Base-by-base conservation (phyloP, 2,329 filamentous ascomycete species). In the Metarhizium humberi region DNA sequence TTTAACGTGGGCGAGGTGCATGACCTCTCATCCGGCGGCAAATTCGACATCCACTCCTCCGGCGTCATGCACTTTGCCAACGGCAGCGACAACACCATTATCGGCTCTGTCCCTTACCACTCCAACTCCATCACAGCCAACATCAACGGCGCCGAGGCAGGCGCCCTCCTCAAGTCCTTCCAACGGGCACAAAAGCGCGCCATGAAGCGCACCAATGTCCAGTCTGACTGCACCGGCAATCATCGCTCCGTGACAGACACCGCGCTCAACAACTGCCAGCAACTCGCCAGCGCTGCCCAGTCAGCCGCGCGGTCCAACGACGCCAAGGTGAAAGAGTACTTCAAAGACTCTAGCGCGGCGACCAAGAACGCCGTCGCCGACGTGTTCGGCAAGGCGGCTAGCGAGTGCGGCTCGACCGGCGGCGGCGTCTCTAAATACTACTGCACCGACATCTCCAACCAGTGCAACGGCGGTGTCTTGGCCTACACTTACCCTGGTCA, bases 81-180 rank as follows among this genome's bases (percentile, higher is more conserved):
- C 30, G 70, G 71, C 45, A 72, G 76, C 63, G 75, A 73, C 30
- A 81, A 74, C 51, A 70, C 76, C 43, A 73, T 88, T 43, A 67
- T 75, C 11, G 81, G 79, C 51, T 76, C 75, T 47, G 65, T 86
- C 2, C 66, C 75, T 14, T 87, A 79, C 70, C 69, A 74, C 51
- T 83, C 79, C 64, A 86, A 87, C 70, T 72, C 74, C n/a, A 67
- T 87, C 51, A 74, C 73, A 51, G 73, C 85, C 57, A 68, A 74
- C 8, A 73, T 88, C 50, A 77, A 87, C 59, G 82, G 79, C n/a
- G 69, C 69, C 14, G 65, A 77, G 51, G 84, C 85, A 10, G 74
- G 75, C 49, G 71, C 75, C 40, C 73, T 77, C 50, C 72, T 75
- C 59, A 72, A 74, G 14, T 69, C 76, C 13, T 77, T 80, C 57